These are phyloP conservation scores for Panaeolus papilionaceus DNA, from an alignment of 768 basidiomycete genomes.

Conservation along the genomic window DNA sequence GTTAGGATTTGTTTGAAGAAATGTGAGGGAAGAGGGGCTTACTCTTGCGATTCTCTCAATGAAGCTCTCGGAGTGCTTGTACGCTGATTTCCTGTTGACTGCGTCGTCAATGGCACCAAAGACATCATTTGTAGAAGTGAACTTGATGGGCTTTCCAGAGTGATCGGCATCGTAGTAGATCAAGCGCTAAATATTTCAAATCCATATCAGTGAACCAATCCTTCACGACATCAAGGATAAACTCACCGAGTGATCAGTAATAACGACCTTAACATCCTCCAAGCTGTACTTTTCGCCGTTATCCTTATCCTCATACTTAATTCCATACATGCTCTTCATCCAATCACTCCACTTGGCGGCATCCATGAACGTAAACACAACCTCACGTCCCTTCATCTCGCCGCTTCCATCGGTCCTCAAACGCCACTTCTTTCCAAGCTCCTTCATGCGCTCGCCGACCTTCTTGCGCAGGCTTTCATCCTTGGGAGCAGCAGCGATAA, in stretches of 20 bases:
- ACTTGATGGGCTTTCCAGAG: constrained; percentile 55
- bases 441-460: constrained; percentile 53
- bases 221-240: constrained; percentile 6
- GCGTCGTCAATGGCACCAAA: constrained; percentile 77
- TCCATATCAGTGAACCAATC: not conserved
- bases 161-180: constrained; percentile 80
- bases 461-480: constrained; percentile 38
- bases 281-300: constrained; percentile 25
- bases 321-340: constrained; percentile 92
- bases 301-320: constrained; percentile 38
- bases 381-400: constrained; percentile 52
- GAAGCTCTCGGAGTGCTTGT: constrained; percentile 73
- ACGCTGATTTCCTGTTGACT: constrained; percentile 50
- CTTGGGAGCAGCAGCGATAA: constrained; percentile 59
- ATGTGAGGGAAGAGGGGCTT: constrained; percentile 23
- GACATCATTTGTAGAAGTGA: constrained; percentile 58
- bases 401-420: constrained; percentile 46
- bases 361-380: constrained; percentile 94
- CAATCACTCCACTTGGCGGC: constrained; percentile 82
- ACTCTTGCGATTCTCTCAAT: constrained; percentile 74
- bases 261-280: constrained; percentile 60
- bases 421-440: constrained; percentile 69
- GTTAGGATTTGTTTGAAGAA: not conserved
- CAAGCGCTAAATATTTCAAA: constrained; percentile 51
- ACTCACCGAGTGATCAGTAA: constrained; percentile 82